phyloP scores from a whole-genome alignment of 73 alveolate genomes.

The Breviolum minutum region DNA sequence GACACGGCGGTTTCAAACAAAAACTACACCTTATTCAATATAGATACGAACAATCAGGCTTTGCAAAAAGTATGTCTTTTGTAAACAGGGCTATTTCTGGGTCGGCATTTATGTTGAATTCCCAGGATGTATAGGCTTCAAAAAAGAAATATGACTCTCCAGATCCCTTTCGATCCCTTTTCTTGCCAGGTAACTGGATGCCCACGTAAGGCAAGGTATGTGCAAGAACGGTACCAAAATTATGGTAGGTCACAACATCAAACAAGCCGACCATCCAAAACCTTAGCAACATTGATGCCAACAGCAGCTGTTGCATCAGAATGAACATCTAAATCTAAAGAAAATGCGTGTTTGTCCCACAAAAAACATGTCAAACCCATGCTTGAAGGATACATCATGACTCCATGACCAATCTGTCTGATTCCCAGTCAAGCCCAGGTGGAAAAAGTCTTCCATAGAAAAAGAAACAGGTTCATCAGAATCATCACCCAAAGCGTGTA shows the following conservation, averaged over 20 bases:
- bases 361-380: too few relatives aligned
- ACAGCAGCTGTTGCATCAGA: too few relatives aligned
- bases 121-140: background rate
- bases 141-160: background rate
- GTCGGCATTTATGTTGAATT: background rate
- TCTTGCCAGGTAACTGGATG: background rate
- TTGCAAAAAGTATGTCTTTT: background rate
- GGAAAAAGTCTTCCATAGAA: too few relatives aligned
- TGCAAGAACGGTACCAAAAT: slow-evolving; percentile 6
- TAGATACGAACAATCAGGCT: background rate
- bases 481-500: background rate
- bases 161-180: background rate
- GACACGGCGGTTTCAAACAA: too few relatives aligned
- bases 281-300: too few relatives aligned
- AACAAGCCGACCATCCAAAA: slow-evolving; percentile 70
- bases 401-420: too few relatives aligned
- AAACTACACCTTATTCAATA: background rate
- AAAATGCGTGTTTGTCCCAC: too few relatives aligned
- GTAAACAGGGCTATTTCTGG: background rate
- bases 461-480: background rate
- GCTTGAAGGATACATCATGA: too few relatives aligned
- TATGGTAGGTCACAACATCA: background rate
- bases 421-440: too few relatives aligned
- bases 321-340: too few relatives aligned
- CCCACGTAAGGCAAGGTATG: slow-evolving; percentile 56